A percentile compares a stretch with the other conserved stretches of the same genome.
Evolutionary conservation across 2,329 filamentous ascomycete genomes (phyloP).

Genomic region (Microcyclosporella mali): DNA sequence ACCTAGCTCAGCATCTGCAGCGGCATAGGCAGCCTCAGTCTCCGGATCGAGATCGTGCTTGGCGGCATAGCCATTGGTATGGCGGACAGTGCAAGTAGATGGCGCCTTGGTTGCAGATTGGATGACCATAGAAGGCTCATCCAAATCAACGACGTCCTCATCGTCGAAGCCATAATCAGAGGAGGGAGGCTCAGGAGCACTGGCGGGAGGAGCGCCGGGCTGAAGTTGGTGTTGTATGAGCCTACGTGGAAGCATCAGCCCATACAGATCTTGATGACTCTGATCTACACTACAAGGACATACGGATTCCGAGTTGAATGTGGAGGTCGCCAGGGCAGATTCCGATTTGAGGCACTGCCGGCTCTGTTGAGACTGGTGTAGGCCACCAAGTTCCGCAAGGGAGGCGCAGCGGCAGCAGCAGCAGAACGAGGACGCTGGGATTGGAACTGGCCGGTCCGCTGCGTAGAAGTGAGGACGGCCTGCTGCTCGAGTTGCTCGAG

Average conservation of each 20-base stretch:
- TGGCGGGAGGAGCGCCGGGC: slow-evolving; percentile 18
- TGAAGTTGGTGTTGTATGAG: slow-evolving; percentile 9
- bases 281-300: background rate
- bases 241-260: slow-evolving; percentile 3
- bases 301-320: slow-evolving; percentile 12
- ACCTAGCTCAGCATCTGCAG: slow-evolving; percentile 30
- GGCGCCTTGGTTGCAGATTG: slow-evolving; percentile 18
- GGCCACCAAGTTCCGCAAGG: slow-evolving; percentile 15
- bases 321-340: slow-evolving; percentile 27
- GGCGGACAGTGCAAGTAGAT: slow-evolving; percentile 3
- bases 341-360: slow-evolving; percentile 13
- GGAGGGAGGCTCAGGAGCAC: slow-evolving; percentile 25
- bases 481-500: slow-evolving; percentile 41
- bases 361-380: slow-evolving; percentile 20
- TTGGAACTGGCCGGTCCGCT: slow-evolving; percentile 20
- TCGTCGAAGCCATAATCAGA: slow-evolving; percentile 44
- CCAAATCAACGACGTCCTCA: slow-evolving; percentile 41
- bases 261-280: background rate
- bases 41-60: slow-evolving; percentile 20
- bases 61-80: slow-evolving; percentile 6
- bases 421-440: background rate
- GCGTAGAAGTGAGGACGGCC: slow-evolving; percentile 40
- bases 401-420: slow-evolving; percentile 2
- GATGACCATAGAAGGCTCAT: slow-evolving; percentile 33
- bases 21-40: slow-evolving; percentile 29